phyloP scores from a whole-genome alignment of 2,329 filamentous ascomycete species.

The Pleochaeta shiraiana region DNA sequence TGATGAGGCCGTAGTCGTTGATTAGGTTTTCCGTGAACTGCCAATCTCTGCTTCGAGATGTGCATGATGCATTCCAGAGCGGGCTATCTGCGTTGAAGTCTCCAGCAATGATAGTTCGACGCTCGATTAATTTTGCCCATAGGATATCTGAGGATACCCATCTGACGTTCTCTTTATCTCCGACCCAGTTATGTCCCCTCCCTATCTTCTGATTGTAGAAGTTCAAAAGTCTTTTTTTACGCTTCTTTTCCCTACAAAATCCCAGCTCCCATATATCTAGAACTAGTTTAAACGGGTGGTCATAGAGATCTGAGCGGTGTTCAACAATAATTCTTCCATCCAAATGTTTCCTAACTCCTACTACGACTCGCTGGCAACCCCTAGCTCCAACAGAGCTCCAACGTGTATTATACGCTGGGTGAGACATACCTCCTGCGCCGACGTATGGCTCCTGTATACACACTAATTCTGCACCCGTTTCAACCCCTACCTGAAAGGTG shows the following conservation, averaged over 20 bases:
- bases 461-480: too few species aligned
- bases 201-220: not conserved
- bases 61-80: not conserved
- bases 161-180: too few species aligned
- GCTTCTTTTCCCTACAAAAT: not conserved
- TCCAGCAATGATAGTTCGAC: too few species aligned
- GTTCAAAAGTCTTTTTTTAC: not conserved
- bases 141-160: too few species aligned
- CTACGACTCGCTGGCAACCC: not conserved
- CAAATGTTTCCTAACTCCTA: not conserved
- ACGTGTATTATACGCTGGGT: not conserved
- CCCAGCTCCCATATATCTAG: not conserved
- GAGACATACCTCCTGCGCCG: too few species aligned
- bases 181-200: not conserved
- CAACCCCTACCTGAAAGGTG: too few species aligned
- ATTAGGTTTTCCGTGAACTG: too few species aligned
- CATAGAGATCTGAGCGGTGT: too few species aligned
- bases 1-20: too few species aligned
- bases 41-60: not conserved
- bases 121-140: not conserved
- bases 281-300: too few species aligned
- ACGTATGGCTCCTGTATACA: too few species aligned
- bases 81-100: not conserved
- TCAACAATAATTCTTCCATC: too few species aligned
- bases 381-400: not conserved